Conservation (phyloP, 768 basidiomycete genomes). For the Suillus fuscotomentosus region DNA sequence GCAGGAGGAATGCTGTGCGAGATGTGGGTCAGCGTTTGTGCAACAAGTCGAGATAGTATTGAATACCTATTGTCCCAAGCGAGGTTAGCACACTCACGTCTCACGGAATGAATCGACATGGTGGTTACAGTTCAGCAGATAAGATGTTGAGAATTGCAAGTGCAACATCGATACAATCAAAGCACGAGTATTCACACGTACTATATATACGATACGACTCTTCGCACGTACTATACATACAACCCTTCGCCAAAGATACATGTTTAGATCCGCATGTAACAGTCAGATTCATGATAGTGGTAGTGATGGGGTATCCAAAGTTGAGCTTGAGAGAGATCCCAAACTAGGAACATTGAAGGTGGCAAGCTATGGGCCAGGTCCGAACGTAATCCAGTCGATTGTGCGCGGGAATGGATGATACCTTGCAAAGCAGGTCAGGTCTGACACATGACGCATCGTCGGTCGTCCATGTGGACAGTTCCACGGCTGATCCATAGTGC, state of each 20-base stretch:
- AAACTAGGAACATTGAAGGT: neutral
- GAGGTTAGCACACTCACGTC: conserved; percentile 50
- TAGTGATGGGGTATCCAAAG: neutral
- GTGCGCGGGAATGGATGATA: conserved; percentile 11
- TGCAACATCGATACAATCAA: neutral
- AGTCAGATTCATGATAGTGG: neutral
- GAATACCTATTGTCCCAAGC: conserved; percentile 60
- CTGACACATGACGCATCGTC: conserved; percentile 75
- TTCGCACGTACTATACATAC: conserved; percentile 5
- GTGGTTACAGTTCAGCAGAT: conserved; percentile 2
- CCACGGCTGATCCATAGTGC: conserved; percentile 83
- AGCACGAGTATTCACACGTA: neutral
- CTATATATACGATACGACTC: neutral
- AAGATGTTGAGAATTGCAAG: neutral
- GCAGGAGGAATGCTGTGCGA: conserved; percentile 48
- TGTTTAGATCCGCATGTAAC: neutral
- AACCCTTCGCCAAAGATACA: neutral
- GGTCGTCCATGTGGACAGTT: conserved; percentile 87
- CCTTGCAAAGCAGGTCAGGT: conserved; percentile 37
- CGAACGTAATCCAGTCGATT: conserved; percentile 38
- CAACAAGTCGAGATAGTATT: neutral
- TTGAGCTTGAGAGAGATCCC: neutral
- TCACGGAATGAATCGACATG: conserved; percentile 55
- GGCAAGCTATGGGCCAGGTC: neutral
- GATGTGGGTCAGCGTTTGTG: neutral